Conservation (phyloP, 1,284 basidiomycete genomes). For the Rugosomyces carneus region DNA sequence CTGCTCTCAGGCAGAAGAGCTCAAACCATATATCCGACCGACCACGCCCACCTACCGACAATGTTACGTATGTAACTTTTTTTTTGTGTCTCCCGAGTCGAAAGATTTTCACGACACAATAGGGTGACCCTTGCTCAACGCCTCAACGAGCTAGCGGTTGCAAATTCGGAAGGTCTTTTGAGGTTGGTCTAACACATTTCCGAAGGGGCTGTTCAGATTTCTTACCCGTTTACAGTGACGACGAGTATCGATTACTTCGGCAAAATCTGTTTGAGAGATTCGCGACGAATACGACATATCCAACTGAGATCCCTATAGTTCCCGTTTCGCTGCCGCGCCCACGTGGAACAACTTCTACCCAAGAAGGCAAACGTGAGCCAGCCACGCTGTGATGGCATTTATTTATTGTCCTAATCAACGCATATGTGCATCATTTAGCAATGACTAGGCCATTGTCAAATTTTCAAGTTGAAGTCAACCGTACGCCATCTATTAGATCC, state of each 20-base stretch:
- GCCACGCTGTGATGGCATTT: conserved; percentile 7
- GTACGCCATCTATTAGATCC: conserved; percentile 55
- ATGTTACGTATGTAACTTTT: conserved; percentile 57
- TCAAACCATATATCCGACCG: conserved; percentile 17
- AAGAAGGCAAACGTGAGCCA: conserved; percentile 28
- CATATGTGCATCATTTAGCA: conserved; percentile 16
- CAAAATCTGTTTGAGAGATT: conserved; percentile 74
- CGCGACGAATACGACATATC: conserved; percentile 47
- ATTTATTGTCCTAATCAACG: conserved; percentile 18
- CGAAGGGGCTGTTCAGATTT: background rate
- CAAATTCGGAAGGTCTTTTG: conserved; percentile 70
- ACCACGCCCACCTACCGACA: conserved; percentile 45
- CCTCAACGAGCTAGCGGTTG: conserved; percentile 68
- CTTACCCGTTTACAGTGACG: conserved; percentile 44
- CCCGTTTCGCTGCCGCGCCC: conserved; percentile 34
- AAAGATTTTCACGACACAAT: conserved; percentile 4
- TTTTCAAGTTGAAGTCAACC: conserved; percentile 43
- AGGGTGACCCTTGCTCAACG: conserved; percentile 71
- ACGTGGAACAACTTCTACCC: conserved; percentile 21
- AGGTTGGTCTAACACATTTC: conserved; percentile 39
- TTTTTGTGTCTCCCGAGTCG: conserved; percentile 6
- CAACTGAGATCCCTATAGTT: conserved; percentile 55
- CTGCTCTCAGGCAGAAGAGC: conserved; percentile 14
- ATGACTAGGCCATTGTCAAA: conserved; percentile 41
- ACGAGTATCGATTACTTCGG: conserved; percentile 71